Evolutionary conservation across 108 stramenopile genomes (phyloP).

Genomic region (Nitzschia sp.): DNA sequence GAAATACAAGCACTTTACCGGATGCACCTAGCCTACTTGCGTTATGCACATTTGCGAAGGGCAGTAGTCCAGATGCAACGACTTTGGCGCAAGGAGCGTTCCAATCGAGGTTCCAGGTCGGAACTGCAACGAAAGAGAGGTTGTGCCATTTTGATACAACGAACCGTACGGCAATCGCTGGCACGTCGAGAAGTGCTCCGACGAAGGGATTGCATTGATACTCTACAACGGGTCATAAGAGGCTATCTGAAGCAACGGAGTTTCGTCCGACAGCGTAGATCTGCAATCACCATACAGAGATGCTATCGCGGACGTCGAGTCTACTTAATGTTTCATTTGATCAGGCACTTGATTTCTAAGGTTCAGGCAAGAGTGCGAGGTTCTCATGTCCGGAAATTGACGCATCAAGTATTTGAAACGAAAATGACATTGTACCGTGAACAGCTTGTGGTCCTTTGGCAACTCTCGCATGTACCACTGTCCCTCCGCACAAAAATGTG

Average conservation of each 20-base stretch:
- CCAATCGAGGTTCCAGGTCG: neutral
- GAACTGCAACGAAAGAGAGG: neutral
- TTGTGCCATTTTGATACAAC: constrained; percentile 11
- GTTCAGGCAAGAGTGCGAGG: constrained; percentile 44
- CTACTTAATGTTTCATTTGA: constrained; percentile 7
- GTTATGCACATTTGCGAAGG: neutral
- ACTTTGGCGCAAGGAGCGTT: neutral
- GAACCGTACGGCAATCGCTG: constrained; percentile 6
- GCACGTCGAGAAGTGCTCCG: neutral
- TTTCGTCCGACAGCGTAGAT: neutral
- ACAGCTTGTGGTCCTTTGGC: constrained; percentile 48
- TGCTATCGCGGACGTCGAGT: constrained; percentile 21
- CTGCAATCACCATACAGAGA: constrained; percentile 21
- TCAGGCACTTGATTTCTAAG: constrained; percentile 18
- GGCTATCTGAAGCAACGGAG: neutral
- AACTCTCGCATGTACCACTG: constrained; percentile 33
- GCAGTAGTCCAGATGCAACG: constrained; percentile 5
- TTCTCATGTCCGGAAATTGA: constrained; percentile 24
- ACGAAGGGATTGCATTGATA: constrained; percentile 1
- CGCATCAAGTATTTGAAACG: constrained; percentile 9
- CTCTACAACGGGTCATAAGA: constrained; percentile 30
- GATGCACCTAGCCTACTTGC: constrained; percentile 20
- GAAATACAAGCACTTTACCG: constrained; percentile 35
- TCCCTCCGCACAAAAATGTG: constrained; percentile 48
- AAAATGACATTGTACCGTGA: constrained; percentile 29